phyloP scores from a whole-genome alignment of 2,329 filamentous ascomycete genomes.

The Ambrosiella beaveri region DNA sequence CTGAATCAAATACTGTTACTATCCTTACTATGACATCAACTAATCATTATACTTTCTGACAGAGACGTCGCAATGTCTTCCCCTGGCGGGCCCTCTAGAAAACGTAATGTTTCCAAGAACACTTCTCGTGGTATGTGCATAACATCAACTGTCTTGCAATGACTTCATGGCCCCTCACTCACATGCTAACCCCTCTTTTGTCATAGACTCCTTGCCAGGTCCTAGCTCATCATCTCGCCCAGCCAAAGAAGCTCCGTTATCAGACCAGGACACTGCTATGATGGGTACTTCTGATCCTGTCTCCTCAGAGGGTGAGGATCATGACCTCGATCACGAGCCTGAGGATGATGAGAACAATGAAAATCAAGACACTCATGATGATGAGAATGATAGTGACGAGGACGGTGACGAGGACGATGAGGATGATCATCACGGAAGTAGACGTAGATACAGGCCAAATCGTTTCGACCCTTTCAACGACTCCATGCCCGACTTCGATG shows the following conservation, averaged over 20 bases:
- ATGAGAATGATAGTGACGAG: constrained; percentile 13
- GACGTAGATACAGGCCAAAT: background rate
- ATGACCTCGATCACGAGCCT: constrained; percentile 16
- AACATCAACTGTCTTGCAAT: background rate
- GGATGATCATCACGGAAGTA: constrained; percentile 33
- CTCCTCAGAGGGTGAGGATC: constrained; percentile 26
- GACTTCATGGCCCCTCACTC: background rate
- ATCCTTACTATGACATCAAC: constrained; percentile 6
- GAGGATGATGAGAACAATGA: constrained; percentile 19
- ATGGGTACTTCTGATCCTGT: constrained; percentile 45
- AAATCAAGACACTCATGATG: constrained; percentile 1
- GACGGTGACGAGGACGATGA: constrained; percentile 39
- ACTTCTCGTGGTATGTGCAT: constrained; percentile 7
- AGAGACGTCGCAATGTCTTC: constrained; percentile 19
- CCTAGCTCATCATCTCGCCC: constrained; percentile 10
- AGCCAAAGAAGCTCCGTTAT: constrained; percentile 32
- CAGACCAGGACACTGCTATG: constrained; percentile 52
- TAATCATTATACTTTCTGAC: background rate
- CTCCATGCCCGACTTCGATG: constrained; percentile 39
- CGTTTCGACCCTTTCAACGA: constrained; percentile 43
- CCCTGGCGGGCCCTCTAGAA: constrained; percentile 4
- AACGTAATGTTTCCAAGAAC: constrained; percentile 15
- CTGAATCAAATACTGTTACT: constrained; percentile 12
- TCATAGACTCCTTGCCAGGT: background rate
- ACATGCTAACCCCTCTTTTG: background rate